Evolutionary conservation across 2,329 filamentous ascomycete genomes (phyloP), one percentile per base, ranked within the genome.

Genomic region (Trichoderma semiorbis): DNA sequence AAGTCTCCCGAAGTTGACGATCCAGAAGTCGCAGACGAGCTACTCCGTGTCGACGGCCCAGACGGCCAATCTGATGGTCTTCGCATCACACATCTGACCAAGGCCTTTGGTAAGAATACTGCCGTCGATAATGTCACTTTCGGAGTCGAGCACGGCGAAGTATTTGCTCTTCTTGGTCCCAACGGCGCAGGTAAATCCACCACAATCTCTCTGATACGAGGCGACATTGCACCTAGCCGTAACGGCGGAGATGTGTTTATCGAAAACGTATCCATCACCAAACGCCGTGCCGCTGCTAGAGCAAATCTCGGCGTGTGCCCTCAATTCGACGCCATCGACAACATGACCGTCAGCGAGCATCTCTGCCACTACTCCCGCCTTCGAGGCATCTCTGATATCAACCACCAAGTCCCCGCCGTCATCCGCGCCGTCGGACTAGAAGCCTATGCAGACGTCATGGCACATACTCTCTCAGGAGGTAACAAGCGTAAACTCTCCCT

Each of bases 131-230:
- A 94, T 75, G 86, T 93, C 18, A 90, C 90, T 0, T 92, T 94
- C 72, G 90, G 90, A 5, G 88, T 94, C 1, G 85, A 86, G 2
- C 85, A 86, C 62, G 88, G 90, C 32, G 90, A 94, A 78, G 90
- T 93, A 1, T 92, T 94, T 76, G 92, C 92, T 0, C 85, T 95
- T 0, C 86, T 95, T 0, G 92, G 92, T 0, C 92, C 92, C 0
- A 94, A 94, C 77, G 92, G 92, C 3, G 92, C 92, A 1, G 92
- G 92, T 58, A 94, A 95, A 78, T 90, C 88, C 1, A 93, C 91
- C 0, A 91, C 88, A 1, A 92, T 94, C 75, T 90, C 88, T 21
- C 83, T 93, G 67, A 91, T 94, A 73, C 86, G 92, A 72, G 92
- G 92, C n/a, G 91, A 94, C 74, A 85, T 92, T n/a, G 84, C 85